phyloP scores from a whole-genome alignment of 2,329 filamentous ascomycete species.

The Pestalotiopsis sp. region DNA sequence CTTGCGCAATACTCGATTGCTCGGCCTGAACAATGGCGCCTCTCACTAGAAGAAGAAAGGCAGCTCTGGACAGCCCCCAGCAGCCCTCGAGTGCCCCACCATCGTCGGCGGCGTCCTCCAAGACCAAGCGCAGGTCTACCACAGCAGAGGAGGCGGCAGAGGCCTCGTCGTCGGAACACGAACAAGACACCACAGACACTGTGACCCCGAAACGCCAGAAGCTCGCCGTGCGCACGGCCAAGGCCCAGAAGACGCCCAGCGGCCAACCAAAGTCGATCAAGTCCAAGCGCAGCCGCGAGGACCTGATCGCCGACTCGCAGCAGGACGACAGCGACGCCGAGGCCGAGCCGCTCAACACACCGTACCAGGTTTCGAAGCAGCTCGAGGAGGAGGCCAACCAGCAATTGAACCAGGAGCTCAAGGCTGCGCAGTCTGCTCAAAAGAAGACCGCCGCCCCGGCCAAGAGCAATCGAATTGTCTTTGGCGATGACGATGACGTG shows the following conservation, averaged over 20 bases:
- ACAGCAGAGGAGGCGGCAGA: not conserved
- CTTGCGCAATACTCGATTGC: not conserved
- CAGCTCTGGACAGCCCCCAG: conserved; percentile 11
- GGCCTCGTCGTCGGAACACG: not conserved
- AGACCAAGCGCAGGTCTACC: conserved; percentile 5
- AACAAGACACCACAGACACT: not conserved
- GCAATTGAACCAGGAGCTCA: conserved; percentile 24
- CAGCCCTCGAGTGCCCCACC: conserved; percentile 2
- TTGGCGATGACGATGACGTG: conserved; percentile 35
- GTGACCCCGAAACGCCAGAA: conserved; percentile 18
- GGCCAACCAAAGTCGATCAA: conserved; percentile 28
- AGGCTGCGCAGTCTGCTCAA: conserved; percentile 13
- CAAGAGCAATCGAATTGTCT: conserved; percentile 31
- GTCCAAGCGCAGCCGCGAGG: conserved; percentile 21
- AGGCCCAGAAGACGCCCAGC: conserved; percentile 17
- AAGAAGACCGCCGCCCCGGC: not conserved
- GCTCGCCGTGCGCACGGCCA: conserved; percentile 23
- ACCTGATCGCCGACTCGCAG: conserved; percentile 24
- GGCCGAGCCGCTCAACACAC: conserved; percentile 17
- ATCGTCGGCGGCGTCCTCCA: not conserved
- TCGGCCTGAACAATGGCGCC: conserved; percentile 24
- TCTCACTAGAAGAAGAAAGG: conserved; percentile 28
- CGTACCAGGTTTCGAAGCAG: conserved; percentile 32
- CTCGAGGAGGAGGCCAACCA: conserved; percentile 34
- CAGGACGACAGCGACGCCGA: conserved; percentile 20